phyloP scores from a whole-genome alignment of 1,139 yeast species.

The Magnusiomyces tetraspermus region DNA sequence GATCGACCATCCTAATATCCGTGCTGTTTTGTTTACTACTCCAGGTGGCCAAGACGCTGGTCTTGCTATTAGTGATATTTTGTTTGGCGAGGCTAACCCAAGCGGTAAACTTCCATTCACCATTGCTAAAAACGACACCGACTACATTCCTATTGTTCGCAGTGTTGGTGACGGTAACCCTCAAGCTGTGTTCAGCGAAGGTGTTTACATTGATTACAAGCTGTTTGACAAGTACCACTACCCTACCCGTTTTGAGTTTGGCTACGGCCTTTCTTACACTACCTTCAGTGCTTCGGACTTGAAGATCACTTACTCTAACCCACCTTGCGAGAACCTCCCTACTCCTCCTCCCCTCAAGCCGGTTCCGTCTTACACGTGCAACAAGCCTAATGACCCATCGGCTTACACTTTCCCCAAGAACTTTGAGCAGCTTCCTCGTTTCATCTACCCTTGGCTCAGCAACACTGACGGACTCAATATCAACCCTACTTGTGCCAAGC shows the following conservation, averaged over 20 bases:
- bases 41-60: slow-evolving; percentile 53
- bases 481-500: slow-evolving; percentile 6
- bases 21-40: slow-evolving; percentile 46
- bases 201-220: slow-evolving; percentile 39
- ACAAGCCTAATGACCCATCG: slow-evolving; percentile 27
- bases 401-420: slow-evolving; percentile 46
- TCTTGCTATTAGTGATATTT: slow-evolving; percentile 39
- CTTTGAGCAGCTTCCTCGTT: slow-evolving; percentile 17
- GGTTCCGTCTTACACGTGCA: background rate
- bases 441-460: slow-evolving; percentile 28
- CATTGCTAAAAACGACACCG: slow-evolving; percentile 46
- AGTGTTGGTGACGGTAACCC: slow-evolving; percentile 28
- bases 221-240: slow-evolving; percentile 49
- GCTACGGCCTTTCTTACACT: slow-evolving; percentile 52
- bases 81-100: slow-evolving; percentile 53
- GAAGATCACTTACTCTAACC: slow-evolving; percentile 34
- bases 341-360: slow-evolving; percentile 32
- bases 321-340: slow-evolving; percentile 44
- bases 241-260: slow-evolving; percentile 52
- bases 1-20: slow-evolving; percentile 50
- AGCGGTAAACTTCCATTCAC: slow-evolving; percentile 58
- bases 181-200: slow-evolving; percentile 36
- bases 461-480: slow-evolving; percentile 12
- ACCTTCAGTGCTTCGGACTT: slow-evolving; percentile 34
- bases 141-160: slow-evolving; percentile 42